Evolutionary conservation across 208 protist genomes (phyloP).

Genomic region (Phytomonas francai): DNA sequence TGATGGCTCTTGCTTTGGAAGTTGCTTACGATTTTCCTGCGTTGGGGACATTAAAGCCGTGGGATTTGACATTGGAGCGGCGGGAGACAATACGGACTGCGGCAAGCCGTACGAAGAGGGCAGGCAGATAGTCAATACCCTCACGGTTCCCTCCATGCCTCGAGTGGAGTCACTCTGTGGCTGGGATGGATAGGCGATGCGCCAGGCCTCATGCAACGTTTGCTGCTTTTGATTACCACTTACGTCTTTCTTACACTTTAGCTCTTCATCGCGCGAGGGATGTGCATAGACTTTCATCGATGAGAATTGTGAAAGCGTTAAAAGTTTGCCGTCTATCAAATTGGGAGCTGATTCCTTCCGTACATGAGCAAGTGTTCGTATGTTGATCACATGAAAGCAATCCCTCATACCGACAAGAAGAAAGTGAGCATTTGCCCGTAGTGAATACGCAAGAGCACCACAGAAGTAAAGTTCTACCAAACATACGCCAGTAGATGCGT

Average conservation of each 20-base stretch:
- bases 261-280: neutral
- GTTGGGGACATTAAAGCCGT: neutral
- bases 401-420: constrained; percentile 38
- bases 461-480: constrained; percentile 59
- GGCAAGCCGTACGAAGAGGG: neutral
- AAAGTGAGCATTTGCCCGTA: constrained; percentile 34
- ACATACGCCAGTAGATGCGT: constrained; percentile 19
- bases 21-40: neutral
- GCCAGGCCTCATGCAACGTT: neutral
- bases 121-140: neutral
- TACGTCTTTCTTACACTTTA: neutral
- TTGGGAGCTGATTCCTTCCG: constrained; percentile 40
- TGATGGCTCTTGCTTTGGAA: neutral
- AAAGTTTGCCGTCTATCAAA: neutral
- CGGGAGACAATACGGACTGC: neutral
- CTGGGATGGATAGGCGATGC: neutral
- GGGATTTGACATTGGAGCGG: neutral
- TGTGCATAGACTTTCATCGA: neutral
- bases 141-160: neutral
- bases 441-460: constrained; percentile 26
- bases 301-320: neutral
- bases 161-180: neutral
- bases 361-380: constrained; percentile 39
- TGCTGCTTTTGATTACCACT: neutral
- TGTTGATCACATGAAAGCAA: constrained; percentile 57